These are phyloP conservation scores for Umbelopsis isabellina DNA, from an alignment of 192 early-diverging fungal species.

Conservation along the genomic window DNA sequence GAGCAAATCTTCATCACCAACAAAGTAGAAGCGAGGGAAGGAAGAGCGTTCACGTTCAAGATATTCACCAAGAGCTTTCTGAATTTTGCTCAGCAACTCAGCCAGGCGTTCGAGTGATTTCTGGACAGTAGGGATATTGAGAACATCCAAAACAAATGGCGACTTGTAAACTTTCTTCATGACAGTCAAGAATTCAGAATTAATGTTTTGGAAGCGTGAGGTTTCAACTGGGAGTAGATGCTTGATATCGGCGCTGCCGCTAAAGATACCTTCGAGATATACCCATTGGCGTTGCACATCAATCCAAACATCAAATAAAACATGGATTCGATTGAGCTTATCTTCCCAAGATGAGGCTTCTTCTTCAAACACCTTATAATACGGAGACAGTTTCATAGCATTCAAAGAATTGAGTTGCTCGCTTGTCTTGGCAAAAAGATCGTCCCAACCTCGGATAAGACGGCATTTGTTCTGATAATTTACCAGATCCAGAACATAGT, in stretches of 20 bases:
- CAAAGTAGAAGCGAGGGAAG: slow-evolving; percentile 99
- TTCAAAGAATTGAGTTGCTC: slow-evolving; percentile 95
- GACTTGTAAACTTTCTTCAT: slow-evolving; percentile 99
- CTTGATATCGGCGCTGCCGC: slow-evolving; percentile 96
- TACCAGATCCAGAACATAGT: slow-evolving; percentile 91
- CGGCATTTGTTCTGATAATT: slow-evolving; percentile 98
- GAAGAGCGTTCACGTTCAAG: slow-evolving; percentile 94
- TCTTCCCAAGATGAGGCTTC: slow-evolving; percentile 96
- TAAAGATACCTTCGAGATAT: slow-evolving; percentile 98
- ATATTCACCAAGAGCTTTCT: slow-evolving; percentile 99
- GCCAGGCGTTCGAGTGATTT: slow-evolving; percentile 94
- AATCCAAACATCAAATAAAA: slow-evolving; percentile 99
- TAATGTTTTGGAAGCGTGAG: slow-evolving; percentile 96
- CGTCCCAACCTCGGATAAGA: slow-evolving; percentile 98
- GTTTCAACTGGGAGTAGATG: slow-evolving; percentile 95
- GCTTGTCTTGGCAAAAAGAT: slow-evolving; percentile 93
- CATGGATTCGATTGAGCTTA: slow-evolving; percentile 92
- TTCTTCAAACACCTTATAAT: slow-evolving; percentile 98
- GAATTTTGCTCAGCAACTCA: slow-evolving; percentile 92
- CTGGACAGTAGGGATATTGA: slow-evolving; percentile 91
- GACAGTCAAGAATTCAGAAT: slow-evolving; percentile 95
- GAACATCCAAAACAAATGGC: slow-evolving; percentile 93
- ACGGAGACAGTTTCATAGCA: slow-evolving; percentile 97
- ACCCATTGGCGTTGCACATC: slow-evolving; percentile 99
- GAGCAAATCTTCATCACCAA: slow-evolving; percentile 99